A percentile compares a stretch with the other conserved stretches of the same genome.
Conservation (phyloP, 2,329 filamentous ascomycete species). For the Thelonectria olida region DNA sequence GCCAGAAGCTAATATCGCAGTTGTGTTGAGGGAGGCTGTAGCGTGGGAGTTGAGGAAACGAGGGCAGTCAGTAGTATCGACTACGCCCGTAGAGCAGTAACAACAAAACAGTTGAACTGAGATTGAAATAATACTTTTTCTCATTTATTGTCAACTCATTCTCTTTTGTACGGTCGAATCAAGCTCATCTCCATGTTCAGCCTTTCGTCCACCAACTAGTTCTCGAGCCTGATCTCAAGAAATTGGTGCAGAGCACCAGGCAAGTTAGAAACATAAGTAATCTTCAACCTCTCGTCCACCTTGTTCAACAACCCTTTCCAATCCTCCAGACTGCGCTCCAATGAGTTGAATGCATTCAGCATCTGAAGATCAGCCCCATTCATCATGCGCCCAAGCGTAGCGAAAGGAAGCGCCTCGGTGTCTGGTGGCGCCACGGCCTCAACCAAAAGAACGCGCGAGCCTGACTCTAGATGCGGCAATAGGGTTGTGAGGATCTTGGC, state of each 20-base stretch:
- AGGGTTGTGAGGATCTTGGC: slow-evolving; percentile 51
- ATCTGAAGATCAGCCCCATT: neutral
- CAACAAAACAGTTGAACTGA: no score
- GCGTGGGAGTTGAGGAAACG: no score
- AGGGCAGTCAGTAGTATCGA: no score
- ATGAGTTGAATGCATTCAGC: slow-evolving; percentile 52
- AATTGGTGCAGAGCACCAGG: slow-evolving; percentile 16
- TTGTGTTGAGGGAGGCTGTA: no score
- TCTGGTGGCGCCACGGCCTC: neutral
- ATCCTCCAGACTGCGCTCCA: slow-evolving; percentile 23
- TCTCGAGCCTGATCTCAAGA: slow-evolving; percentile 2
- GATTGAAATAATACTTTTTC: no score
- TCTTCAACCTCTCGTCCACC: slow-evolving; percentile 26
- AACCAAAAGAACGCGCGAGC: slow-evolving; percentile 49
- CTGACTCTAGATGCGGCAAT: slow-evolving; percentile 53
- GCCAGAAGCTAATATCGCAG: no score
- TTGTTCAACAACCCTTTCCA: slow-evolving; percentile 20
- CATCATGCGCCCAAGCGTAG: neutral
- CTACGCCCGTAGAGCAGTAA: no score
- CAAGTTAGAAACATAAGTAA: slow-evolving; percentile 9
- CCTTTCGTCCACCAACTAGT: no score
- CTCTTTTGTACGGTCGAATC: no score
- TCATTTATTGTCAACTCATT: no score
- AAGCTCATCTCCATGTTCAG: no score
- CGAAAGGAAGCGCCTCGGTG: neutral